Evolutionary conservation across 768 basidiomycete species (phyloP).

Genomic region (Pluteus cervinus): DNA sequence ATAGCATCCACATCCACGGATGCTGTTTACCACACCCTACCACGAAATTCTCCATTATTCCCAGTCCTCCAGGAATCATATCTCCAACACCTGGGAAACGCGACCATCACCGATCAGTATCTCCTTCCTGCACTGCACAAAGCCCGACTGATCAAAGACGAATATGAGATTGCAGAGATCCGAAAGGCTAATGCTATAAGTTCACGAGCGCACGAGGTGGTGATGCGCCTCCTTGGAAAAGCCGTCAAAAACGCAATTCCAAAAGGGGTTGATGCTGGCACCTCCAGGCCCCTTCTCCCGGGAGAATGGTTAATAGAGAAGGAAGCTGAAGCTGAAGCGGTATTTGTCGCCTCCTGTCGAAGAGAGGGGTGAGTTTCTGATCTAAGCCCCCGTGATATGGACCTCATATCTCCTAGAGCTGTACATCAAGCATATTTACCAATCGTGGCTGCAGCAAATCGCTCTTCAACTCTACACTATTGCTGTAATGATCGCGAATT

Average conservation of each 20-base stretch:
- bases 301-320: conserved; percentile 87
- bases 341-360: conserved; percentile 87
- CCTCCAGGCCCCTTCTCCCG: conserved; percentile 51
- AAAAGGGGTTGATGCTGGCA: conserved; percentile 36
- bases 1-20: conserved; percentile 42
- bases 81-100: conserved; percentile 26
- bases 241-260: conserved; percentile 56
- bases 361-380: conserved; percentile 65
- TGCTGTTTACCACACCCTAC: conserved; percentile 63
- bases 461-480: conserved; percentile 90
- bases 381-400: conserved; percentile 3
- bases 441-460: conserved; percentile 82
- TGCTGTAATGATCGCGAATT: conserved; percentile 89
- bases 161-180: conserved; percentile 69
- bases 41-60: conserved; percentile 43
- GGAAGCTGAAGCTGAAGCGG: conserved; percentile 90
- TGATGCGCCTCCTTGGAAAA: conserved; percentile 86
- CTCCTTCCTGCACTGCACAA: conserved; percentile 76
- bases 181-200: conserved; percentile 80
- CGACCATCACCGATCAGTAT: conserved; percentile 48
- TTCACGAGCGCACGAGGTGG: conserved; percentile 82
- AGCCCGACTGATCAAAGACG: conserved; percentile 75
- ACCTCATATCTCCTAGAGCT: conserved; percentile 38
- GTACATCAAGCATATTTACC: conserved; percentile 89
- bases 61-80: conserved; percentile 42